Base-by-base conservation (phyloP, 2,329 filamentous ascomycete species). In the Aspergillus fischeri region DNA sequence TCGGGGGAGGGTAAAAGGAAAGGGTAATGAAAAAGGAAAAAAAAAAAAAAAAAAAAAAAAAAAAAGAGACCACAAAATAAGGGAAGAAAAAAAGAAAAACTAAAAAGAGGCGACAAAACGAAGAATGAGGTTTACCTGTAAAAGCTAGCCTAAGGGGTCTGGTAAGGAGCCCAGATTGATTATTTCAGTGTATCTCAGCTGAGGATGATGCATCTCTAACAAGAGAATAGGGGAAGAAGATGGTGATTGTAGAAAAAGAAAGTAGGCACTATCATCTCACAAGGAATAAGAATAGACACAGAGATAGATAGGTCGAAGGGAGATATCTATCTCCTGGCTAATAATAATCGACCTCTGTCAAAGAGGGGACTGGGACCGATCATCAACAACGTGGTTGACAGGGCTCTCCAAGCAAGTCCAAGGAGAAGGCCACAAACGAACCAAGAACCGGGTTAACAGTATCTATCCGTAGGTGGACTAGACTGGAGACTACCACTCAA, bases 381-480 rank as follows among this genome's bases (percentile, higher is more conserved):
- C 63, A 57, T 58, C 62, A 51, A 54, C 62, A 65, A 66, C 64
- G 64, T 66, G 64, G 63, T 66, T 66, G 64, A 66, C 64, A 65
- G 63, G 64, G 64, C 57, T 60, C 53, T 53, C 50, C 51, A 32
- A 14, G 10, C 4, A 35, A 35, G 17, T 6, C 11, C 55, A 20
- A 10, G 25, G 32, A 35, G 32, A 35, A 17, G 32, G 32, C 32
- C 28, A 29, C 10, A 29, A 29, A 29, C 28, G 28, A 29, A 29
- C 28, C 28, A 29, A 10, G 10, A 29, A 11, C 28, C 28, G 11
- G 28, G 28, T 29, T 11, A 29, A 29, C 28, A 11, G 9, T 29
- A 4, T 11, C 28, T 29, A n/a, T n/a, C n/a, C n/a, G n/a, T n/a
- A 29, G 6, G 25, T 27, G 6, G 28, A 29, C 28, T 29, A 35